Conservation (phyloP, 768 basidiomycete genomes). For the Tulasnella sp. region DNA sequence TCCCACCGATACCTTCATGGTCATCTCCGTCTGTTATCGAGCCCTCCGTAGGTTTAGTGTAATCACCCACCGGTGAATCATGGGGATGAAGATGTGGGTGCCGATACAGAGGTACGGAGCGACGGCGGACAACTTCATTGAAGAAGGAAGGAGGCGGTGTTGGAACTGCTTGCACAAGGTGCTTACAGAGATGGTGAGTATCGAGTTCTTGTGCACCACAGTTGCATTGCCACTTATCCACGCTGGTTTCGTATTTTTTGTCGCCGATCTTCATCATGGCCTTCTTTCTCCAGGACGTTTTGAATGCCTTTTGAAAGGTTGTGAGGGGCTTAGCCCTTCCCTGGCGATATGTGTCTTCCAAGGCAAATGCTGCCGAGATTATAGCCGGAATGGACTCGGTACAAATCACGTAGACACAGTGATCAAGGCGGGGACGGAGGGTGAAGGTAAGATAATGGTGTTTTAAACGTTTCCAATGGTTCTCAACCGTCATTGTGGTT, state of each 20-base stretch:
- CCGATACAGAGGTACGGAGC: too few species aligned
- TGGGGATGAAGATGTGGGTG: too few species aligned
- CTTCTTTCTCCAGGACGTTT: not conserved
- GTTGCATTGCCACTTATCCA: not conserved
- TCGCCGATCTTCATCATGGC: not conserved
- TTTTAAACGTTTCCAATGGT: conserved; percentile 27
- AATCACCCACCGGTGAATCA: too few species aligned
- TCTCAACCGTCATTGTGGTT: conserved; percentile 28
- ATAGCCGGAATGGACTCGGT: conserved; percentile 21
- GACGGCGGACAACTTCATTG: not conserved
- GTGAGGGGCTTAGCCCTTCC: not conserved
- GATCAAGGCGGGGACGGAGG: conserved; percentile 24
- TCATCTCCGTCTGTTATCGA: not conserved
- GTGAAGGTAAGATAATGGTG: conserved; percentile 23
- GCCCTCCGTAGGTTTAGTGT: not conserved
- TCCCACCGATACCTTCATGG: not conserved
- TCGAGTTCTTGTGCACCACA: conserved; percentile 1
- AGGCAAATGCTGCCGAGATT: too few species aligned
- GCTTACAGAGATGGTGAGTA: conserved; percentile 8
- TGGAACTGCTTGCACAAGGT: conserved; percentile 2
- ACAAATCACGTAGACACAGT: conserved; percentile 26
- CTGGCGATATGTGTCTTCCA: not conserved
- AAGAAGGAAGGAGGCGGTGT: not conserved
- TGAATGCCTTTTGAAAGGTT: not conserved
- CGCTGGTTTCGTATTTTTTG: not conserved